These are phyloP conservation scores for Glomus cerebriforme DNA, from an alignment of 192 early-diverging fungal genomes.

Conservation along the genomic window DNA sequence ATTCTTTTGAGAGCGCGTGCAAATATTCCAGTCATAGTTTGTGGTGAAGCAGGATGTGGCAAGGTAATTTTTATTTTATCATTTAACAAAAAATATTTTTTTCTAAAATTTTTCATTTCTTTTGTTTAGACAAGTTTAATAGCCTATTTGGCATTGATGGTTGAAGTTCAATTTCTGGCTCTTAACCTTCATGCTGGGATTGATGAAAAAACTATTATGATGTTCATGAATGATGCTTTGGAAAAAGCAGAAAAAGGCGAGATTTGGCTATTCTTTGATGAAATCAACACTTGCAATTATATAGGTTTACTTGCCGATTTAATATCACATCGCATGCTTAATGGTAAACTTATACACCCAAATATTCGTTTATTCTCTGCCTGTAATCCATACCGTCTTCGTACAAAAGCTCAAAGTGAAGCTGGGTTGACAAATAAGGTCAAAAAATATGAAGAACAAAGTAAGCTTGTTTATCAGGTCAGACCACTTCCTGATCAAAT, in stretches of 20 bases:
- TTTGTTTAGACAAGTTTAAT: background rate
- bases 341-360: background rate
- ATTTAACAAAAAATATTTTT: too few species aligned
- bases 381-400: background rate
- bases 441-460: background rate
- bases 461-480: background rate
- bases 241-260: background rate
- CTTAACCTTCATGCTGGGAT: background rate
- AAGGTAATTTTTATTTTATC: background rate
- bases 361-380: background rate
- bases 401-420: background rate
- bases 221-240: background rate
- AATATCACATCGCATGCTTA: background rate
- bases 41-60: background rate
- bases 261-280: background rate
- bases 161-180: background rate
- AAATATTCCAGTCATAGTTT: slow-evolving; percentile 13
- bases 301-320: background rate
- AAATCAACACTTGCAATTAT: background rate
- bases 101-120: too few species aligned
- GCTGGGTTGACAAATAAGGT: background rate
- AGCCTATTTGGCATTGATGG: background rate
- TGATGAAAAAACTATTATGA: background rate
- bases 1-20: background rate
- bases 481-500: slow-evolving; percentile 3